phyloP scores from a whole-genome alignment of 2,329 filamentous ascomycete genomes.

The Exserohilum rostratum region DNA sequence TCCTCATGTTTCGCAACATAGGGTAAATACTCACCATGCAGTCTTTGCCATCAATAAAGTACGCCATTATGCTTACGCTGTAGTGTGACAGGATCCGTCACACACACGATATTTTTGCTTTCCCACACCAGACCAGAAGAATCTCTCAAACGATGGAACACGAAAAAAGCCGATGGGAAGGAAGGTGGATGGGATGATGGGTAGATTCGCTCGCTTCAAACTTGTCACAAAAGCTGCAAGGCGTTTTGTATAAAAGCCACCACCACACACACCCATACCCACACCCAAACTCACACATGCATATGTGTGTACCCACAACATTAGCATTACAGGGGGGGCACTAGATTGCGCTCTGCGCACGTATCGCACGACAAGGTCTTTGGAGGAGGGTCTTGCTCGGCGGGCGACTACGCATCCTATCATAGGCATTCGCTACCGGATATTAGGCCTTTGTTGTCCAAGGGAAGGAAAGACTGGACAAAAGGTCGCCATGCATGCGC shows the following conservation, averaged over 20 bases:
- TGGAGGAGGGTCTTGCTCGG: neutral
- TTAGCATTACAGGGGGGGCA: neutral
- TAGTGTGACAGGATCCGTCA: slow-evolving; percentile 4
- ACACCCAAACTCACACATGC: no score
- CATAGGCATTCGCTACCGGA: neutral
- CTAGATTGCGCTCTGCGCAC: slow-evolving; percentile 1
- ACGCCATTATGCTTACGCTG: slow-evolving; percentile 13
- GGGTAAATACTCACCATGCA: slow-evolving; percentile 14
- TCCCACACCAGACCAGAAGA: no score
- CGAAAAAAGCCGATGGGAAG: slow-evolving; percentile 1
- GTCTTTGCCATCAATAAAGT: slow-evolving; percentile 27
- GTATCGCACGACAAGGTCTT: slow-evolving; percentile 2
- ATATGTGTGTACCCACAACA: neutral
- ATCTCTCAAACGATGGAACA: neutral
- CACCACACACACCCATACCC: no score
- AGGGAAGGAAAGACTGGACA: neutral
- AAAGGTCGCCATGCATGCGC: neutral
- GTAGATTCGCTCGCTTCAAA: slow-evolving; percentile 7
- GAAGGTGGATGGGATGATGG: neutral
- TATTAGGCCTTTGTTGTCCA: slow-evolving; percentile 3
- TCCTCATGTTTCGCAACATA: neutral
- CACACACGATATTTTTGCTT: no score
- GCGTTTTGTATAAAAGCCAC: slow-evolving; percentile 11
- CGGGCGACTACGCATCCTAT: slow-evolving; percentile 7
- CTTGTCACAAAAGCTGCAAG: neutral